A percentile compares a stretch with the other conserved stretches of the same genome.
phyloP scores from a whole-genome alignment of 202 grass and related monocot genomes.

The Setaria viridis region DNA sequence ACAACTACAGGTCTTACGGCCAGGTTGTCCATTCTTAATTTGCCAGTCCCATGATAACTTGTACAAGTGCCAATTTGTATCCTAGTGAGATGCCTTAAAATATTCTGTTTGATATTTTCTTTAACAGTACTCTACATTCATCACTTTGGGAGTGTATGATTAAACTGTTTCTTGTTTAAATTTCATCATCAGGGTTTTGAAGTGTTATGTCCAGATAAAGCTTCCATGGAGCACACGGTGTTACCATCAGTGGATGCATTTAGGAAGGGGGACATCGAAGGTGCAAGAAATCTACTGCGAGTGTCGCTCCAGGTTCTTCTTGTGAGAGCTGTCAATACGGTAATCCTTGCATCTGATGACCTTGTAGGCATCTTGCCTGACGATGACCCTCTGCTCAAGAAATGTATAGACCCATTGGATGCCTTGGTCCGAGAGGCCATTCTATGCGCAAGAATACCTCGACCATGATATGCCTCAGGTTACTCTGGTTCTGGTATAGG shows the following conservation, averaged over 20 bases:
- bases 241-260: constrained; percentile 65
- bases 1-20: constrained; percentile 18
- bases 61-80: constrained; percentile 29
- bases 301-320: constrained; percentile 87
- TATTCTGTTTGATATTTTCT: constrained; percentile 34
- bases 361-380: constrained; percentile 69
- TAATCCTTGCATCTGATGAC: constrained; percentile 79
- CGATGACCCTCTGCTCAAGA: constrained; percentile 73
- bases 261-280: constrained; percentile 74
- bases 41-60: constrained; percentile 36
- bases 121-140: background rate
- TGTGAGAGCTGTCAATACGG: constrained; percentile 68
- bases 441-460: constrained; percentile 35
- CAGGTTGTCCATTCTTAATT: constrained; percentile 35
- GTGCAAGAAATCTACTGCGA: constrained; percentile 70
- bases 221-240: constrained; percentile 72
- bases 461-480: constrained; percentile 24
- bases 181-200: constrained; percentile 71
- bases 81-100: constrained; percentile 33
- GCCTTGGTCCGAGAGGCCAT: constrained; percentile 65
- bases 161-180: constrained; percentile 31
- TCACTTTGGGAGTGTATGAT: constrained; percentile 3
- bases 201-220: constrained; percentile 68
- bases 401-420: constrained; percentile 79
- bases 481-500: constrained; percentile 10